Base-by-base conservation (phyloP, 805 yeast genomes). In the Yarrowia yakushimensis region DNA sequence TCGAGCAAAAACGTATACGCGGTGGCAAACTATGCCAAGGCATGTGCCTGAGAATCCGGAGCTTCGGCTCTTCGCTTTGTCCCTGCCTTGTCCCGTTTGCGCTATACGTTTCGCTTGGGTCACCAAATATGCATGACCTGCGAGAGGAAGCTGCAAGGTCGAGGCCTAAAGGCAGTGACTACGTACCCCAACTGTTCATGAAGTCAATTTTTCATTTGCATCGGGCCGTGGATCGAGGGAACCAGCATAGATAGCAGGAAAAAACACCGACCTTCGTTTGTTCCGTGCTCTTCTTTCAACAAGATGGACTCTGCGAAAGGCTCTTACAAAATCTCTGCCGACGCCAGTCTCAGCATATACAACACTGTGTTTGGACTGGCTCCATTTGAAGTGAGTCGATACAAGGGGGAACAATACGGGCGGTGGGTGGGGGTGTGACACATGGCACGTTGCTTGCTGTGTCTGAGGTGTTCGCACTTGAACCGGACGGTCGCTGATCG, bases 341-440 rank as follows among this genome's bases (percentile, higher is more conserved):
- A 52, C 12, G 63, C 66, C 39, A 54, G 43, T 20, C 52, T 65
- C 54, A 60, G 63, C 22, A 23, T 65, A 13, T 50, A 45, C 28
- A 48, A 52, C 18, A 52, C 69, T 34, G 63, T 67, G 60, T 68
- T 68, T 52, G 70, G 70, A 22, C 62, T 68, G 37, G 66, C 69
- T 9, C 65, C 69, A 4, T 59, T 68, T 17, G 62, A 65, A 64
- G 68, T 67, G 59, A 30, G 67, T 43, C 10, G 39, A 48, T 10
- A 48, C 13, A 31, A 33, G 57, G 12, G 22, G 28, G 28, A n/a
- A 23, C 17, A 11, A 22, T 22, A 66, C 33, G 67, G 2, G 22
- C 2, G 30, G 6, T 1, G 13, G 45, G 8, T 15, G 45, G 8
- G 11, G 27, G 48, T n/a, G 5, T 45, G 52, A 30, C 36, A 17